Evolutionary conservation across 75 land plant genomes (phyloP).

Genomic region (Isoetes taiwanensis): DNA sequence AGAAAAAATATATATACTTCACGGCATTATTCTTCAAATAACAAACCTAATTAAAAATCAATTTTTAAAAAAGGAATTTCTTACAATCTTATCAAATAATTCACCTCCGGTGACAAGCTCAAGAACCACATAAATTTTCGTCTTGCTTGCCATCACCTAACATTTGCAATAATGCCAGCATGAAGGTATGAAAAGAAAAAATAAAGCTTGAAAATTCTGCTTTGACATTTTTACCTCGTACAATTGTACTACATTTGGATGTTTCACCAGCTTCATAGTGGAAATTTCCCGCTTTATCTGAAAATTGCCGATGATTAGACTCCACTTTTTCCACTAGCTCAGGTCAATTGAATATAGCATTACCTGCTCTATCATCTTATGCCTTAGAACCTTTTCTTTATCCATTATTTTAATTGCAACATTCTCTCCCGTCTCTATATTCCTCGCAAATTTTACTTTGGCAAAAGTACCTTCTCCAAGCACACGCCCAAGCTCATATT

Average conservation of each 20-base stretch:
- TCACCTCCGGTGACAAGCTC: slow-evolving; percentile 15
- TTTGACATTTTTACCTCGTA: too few species aligned
- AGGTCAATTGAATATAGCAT: too few species aligned
- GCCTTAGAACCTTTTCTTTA: slow-evolving; percentile 3
- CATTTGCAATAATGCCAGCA: too few species aligned
- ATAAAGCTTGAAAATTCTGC: too few species aligned
- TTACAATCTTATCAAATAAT: slow-evolving; percentile 1
- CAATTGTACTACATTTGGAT: slow-evolving; percentile 61
- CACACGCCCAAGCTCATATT: slow-evolving; percentile 2
- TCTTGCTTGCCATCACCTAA: slow-evolving; percentile 17
- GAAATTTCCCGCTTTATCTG: slow-evolving; percentile 72
- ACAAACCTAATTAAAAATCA: too few species aligned
- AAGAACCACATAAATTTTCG: slow-evolving; percentile 12
- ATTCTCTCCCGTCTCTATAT: neutral
- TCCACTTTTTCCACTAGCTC: too few species aligned
- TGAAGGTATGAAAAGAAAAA: too few species aligned
- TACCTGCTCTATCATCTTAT: slow-evolving; percentile 2
- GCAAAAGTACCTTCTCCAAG: slow-evolving; percentile 10
- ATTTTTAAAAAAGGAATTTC: too few species aligned
- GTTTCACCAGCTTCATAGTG: slow-evolving; percentile 58
- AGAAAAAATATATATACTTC: too few species aligned
- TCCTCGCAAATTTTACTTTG: slow-evolving; percentile 2
- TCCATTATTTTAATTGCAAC: slow-evolving; percentile 10
- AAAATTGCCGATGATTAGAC: too few species aligned
- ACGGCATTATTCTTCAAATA: too few species aligned